These are phyloP conservation scores for Trypanosoma boissoni DNA, from an alignment of 208 protist species.

Conservation along the genomic window DNA sequence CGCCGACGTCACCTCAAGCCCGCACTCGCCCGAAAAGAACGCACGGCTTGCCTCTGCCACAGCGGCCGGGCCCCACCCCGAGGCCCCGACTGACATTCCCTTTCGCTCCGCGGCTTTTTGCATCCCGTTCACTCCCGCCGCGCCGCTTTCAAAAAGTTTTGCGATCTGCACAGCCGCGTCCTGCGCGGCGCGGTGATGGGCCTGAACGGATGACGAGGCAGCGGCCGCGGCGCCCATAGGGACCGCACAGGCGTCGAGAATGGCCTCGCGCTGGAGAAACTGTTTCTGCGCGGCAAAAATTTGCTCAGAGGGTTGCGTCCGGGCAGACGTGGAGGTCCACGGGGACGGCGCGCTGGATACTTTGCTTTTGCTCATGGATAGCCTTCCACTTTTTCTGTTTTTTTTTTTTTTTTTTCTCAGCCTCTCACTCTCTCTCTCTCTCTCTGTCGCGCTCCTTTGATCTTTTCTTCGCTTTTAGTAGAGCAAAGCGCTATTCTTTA, in stretches of 20 bases:
- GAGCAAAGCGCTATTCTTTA: too few relatives aligned
- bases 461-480: too few relatives aligned
- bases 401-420: not conserved
- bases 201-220: not conserved
- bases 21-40: constrained; percentile 19
- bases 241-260: constrained; percentile 19
- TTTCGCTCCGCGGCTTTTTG: not conserved
- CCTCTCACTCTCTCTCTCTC: too few relatives aligned
- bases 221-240: not conserved
- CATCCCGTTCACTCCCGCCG: not conserved
- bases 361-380: not conserved
- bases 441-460: not conserved
- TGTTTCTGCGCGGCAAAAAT: constrained; percentile 19
- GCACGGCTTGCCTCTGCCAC: constrained; percentile 8
- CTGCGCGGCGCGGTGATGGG: not conserved
- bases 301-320: too few relatives aligned
- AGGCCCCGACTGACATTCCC: not conserved
- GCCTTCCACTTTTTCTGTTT: not conserved
- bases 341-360: not conserved
- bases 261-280: constrained; percentile 25
- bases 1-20: constrained; percentile 4
- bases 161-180: constrained; percentile 18
- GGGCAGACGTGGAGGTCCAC: not conserved
- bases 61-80: not conserved
- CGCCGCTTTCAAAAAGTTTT: constrained; percentile 11